These are phyloP conservation scores for Lodderomyces metapsilosis DNA, from an alignment of 1,139 yeast species.

Conservation along the genomic window DNA sequence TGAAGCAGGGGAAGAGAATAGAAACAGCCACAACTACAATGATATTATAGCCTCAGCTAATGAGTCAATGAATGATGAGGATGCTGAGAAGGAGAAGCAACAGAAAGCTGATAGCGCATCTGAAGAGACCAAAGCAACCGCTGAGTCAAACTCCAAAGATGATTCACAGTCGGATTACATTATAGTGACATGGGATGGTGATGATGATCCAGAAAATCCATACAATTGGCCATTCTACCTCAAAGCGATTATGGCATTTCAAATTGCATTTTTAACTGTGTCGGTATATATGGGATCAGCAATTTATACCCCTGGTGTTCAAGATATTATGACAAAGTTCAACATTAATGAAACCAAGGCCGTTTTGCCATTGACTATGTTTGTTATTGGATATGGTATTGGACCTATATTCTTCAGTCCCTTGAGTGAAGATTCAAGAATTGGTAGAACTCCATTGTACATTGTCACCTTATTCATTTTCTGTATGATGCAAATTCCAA, in stretches of 20 bases:
- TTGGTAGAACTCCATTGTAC: slow-evolving; percentile 52
- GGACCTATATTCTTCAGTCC: slow-evolving; percentile 59
- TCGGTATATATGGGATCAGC: slow-evolving; percentile 30
- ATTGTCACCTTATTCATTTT: slow-evolving; percentile 28
- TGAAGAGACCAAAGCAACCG: not conserved
- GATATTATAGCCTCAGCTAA: not conserved
- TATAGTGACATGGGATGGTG: slow-evolving; percentile 26
- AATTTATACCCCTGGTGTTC: slow-evolving; percentile 29
- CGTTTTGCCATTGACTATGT: slow-evolving; percentile 38
- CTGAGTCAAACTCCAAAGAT: not conserved
- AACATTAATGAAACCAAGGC: slow-evolving; percentile 43
- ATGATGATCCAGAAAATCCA: slow-evolving; percentile 31
- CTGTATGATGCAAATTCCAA: slow-evolving; percentile 33
- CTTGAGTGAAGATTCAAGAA: slow-evolving; percentile 44
- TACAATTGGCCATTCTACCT: slow-evolving; percentile 25
- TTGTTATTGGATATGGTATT: slow-evolving; percentile 54
- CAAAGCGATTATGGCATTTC: slow-evolving; percentile 20
- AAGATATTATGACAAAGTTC: slow-evolving; percentile 40
- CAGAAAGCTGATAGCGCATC: not conserved
- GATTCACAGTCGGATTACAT: slow-evolving; percentile 3
- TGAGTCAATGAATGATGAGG: not conserved
- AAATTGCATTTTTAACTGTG: slow-evolving; percentile 23
- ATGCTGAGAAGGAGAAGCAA: not conserved
- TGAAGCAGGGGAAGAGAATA: slow-evolving; percentile 3
- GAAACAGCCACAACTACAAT: not conserved